Evolutionary conservation across 2,329 filamentous ascomycete genomes (phyloP).

Genomic region (Dissoconium aciculare): DNA sequence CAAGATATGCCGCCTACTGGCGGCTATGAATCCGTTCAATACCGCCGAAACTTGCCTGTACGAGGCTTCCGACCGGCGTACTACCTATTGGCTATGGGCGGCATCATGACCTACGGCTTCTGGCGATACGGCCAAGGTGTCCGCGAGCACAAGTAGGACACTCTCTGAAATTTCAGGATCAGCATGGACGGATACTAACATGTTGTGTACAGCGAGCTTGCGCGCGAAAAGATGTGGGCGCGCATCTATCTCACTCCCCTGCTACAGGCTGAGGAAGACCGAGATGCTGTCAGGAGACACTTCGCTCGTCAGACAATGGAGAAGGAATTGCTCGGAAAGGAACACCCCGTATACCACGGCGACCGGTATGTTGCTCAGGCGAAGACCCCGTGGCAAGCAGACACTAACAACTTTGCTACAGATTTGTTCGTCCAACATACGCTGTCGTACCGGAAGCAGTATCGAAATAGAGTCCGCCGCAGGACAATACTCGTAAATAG

Average conservation of each 20-base stretch:
- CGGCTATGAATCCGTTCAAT: constrained; percentile 93
- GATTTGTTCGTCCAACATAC: constrained; percentile 71
- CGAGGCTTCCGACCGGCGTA: constrained; percentile 75
- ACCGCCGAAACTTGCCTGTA: constrained; percentile 90
- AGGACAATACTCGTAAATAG: constrained; percentile 2
- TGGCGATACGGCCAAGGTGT: constrained; percentile 72
- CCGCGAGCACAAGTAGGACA: constrained; percentile 75
- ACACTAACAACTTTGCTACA: constrained; percentile 23
- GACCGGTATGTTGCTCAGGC: constrained; percentile 52
- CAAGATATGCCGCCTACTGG: constrained; percentile 94
- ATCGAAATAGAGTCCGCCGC: constrained; percentile 34
- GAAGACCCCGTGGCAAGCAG: neutral
- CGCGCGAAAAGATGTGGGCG: constrained; percentile 95
- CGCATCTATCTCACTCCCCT: constrained; percentile 88
- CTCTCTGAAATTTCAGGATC: neutral
- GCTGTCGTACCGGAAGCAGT: constrained; percentile 50
- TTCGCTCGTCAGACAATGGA: constrained; percentile 78
- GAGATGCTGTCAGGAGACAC: constrained; percentile 78
- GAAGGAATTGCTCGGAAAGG: constrained; percentile 74
- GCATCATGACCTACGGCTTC: constrained; percentile 79
- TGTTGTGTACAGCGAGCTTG: constrained; percentile 66
- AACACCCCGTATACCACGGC: constrained; percentile 72
- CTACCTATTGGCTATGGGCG: constrained; percentile 61
- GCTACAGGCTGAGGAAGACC: constrained; percentile 91
- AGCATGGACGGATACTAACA: neutral